Percentiles rank a stretch among this genome's conserved stretches.
These are phyloP conservation scores for Pythium plurisporium DNA, from an alignment of 352 stramenopile genomes.

Conservation along the genomic window DNA sequence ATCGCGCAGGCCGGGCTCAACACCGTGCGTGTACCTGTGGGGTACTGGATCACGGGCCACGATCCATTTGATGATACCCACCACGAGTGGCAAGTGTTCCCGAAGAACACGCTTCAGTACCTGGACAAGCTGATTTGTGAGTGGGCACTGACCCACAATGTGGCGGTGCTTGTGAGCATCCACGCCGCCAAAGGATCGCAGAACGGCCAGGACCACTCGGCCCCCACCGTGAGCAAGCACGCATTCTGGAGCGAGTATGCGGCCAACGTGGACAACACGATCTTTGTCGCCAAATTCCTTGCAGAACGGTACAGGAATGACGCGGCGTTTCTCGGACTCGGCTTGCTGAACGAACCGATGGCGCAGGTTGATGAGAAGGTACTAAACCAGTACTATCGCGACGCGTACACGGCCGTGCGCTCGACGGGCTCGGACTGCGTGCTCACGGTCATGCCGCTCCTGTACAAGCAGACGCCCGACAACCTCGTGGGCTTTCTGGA, in stretches of 20 bases:
- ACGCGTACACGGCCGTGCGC: slow-evolving; percentile 59
- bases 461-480: slow-evolving; percentile 44
- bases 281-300: slow-evolving; percentile 41
- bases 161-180: slow-evolving; percentile 50
- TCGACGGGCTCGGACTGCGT: slow-evolving; percentile 52
- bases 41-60: slow-evolving; percentile 76
- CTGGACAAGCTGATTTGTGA: slow-evolving; percentile 34
- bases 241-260: slow-evolving; percentile 42
- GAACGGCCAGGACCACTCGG: slow-evolving; percentile 71
- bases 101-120: slow-evolving; percentile 38
- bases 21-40: slow-evolving; percentile 74
- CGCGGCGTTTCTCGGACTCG: slow-evolving; percentile 65
- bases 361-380: slow-evolving; percentile 37
- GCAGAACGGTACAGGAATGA: slow-evolving; percentile 60
- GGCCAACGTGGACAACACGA: slow-evolving; percentile 61
- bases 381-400: slow-evolving; percentile 73
- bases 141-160: slow-evolving; percentile 38
- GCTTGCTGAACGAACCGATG: slow-evolving; percentile 69
- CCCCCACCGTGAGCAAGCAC: slow-evolving; percentile 34
- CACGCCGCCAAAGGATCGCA: slow-evolving; percentile 71
- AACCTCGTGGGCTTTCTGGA: slow-evolving; percentile 54
- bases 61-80: slow-evolving; percentile 46
- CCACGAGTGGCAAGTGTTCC: slow-evolving; percentile 44
- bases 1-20: slow-evolving; percentile 68
- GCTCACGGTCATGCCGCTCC: slow-evolving; percentile 42